These are phyloP conservation scores for Fusarium sacchari DNA, from an alignment of 2,329 filamentous ascomycete genomes.

Conservation along the genomic window DNA sequence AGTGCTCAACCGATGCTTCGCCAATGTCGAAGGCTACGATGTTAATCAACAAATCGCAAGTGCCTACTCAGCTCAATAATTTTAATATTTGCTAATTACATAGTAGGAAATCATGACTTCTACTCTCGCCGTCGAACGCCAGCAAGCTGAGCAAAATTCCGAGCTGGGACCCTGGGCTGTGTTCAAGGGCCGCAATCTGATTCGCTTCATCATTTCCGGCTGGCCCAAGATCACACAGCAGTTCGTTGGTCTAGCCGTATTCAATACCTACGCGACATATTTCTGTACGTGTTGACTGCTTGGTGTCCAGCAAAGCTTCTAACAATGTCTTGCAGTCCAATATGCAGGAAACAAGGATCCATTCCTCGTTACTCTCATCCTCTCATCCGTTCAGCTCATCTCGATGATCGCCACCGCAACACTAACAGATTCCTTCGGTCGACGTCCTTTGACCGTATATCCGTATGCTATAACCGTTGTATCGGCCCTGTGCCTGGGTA, in stretches of 20 bases:
- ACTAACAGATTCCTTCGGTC: neutral
- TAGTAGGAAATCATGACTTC: neutral
- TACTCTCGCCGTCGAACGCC: neutral
- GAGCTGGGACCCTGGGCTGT: neutral
- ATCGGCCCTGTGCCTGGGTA: neutral
- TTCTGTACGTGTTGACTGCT: neutral
- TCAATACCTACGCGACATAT: neutral
- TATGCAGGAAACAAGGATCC: neutral
- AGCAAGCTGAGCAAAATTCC: neutral
- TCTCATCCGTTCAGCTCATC: neutral
- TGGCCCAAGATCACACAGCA: neutral
- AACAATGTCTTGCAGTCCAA: neutral
- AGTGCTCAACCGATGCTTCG: neutral
- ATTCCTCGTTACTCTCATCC: neutral
- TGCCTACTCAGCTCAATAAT: rapidly evolving
- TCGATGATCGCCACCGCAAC: neutral
- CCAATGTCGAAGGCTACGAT: neutral
- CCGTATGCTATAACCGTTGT: neutral
- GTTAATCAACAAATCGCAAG: neutral
- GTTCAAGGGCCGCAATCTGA: neutral
- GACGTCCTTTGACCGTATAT: neutral
- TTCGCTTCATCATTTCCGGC: neutral
- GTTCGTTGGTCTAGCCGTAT: neutral
- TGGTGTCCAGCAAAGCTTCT: rapidly evolving
- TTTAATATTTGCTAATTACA: rapidly evolving